Base-by-base conservation (phyloP, 768 basidiomycete species). In the Pleurotus salmoneostramineus region DNA sequence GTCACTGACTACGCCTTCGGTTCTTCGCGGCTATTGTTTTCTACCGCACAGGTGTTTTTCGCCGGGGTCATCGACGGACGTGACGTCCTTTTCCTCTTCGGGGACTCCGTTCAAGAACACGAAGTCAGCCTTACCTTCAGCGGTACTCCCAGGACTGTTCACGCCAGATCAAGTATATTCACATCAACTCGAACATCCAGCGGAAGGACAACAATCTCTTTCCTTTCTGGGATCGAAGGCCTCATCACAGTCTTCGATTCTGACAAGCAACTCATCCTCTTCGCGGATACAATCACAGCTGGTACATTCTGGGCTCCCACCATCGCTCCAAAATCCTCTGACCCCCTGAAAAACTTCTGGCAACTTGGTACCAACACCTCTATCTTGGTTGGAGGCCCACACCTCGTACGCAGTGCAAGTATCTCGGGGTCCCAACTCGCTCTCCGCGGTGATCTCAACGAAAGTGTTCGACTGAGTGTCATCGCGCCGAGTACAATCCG, bases 291-390 rank as follows among this genome's bases (percentile, higher is more conserved):
- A 0, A 71, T 65, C 11, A 88, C 87, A 0, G 85, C 87, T 2
- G 81, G 78, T 33, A 87, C 85, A 0, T 91, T 91, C 74, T 94
- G 88, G 85, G 77, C 87, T 4, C 93, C 93, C 1, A 77, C 82
- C 14, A 75, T 93, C 44, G 69, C 84, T 4, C 70, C 72, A 0
- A 61, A 66, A 5, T 61, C 68, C 4, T 69, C 65, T 3, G 71
- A 77, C 32, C 73, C 78, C 10, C 76, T 87, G 56, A 73, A 73
- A 43, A 83, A 81, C 62, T 92, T 77, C 75, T 93, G 87, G 86
- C 77, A 83, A 54, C 72, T 90, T 51, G 91, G 91, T 31, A 85
- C 87, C 21, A 91, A 92, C 63, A 67, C 77, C 3, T 83, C 87
- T 8, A 75, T 89, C 27, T 74, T 94, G 0, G 77, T 88, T 27